Base-by-base conservation (phyloP, 2,329 filamentous ascomycete genomes). In the Penicillium sp. region DNA sequence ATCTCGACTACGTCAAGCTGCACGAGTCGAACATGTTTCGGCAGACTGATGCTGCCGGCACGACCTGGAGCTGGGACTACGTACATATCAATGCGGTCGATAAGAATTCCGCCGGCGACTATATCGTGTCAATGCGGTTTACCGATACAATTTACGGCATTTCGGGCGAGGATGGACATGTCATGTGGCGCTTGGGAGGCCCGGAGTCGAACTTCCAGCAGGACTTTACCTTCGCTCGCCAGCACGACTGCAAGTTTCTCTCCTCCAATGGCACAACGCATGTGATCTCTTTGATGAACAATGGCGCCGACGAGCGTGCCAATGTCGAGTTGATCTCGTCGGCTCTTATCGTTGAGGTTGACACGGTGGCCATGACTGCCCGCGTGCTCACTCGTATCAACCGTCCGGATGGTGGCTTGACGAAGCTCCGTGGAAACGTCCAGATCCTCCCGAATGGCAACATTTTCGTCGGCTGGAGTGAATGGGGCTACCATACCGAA, bases 51-150 rank as follows among this genome's bases (percentile, higher is more conserved):
- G 6, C 14, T 5, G 35, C 45, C 2, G 28, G 3, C 6, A n/a
- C 30, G n/a, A 55, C 55, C 3, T n/a, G 18, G 18, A 57, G 56
- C 13, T 61, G 52, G 54, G 61, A 62, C 40, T 61, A 61, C 30
- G 51, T 61, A 13, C 67, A 70, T 35, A 53, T 64, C 31, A 69
- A 69, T 47, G 54, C 64, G 1, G 56, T 66, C 18, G 65, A 67
- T 33, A 67, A 66, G 47, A 62, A 64, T 35, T 39, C 41, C 11
- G 52, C 55, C 1, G 66, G 66, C 2, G 62, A 69, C 42, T 68
- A 65, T 31, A 47, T 68, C 7, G 45, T 68, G 6, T 68, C 66
- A 2, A 51, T 60, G 5, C 59, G 66, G 5, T 62, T 63, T 45
- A 61, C 61, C 3, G 57, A 59, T 47, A 56, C 57, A 2, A 52